These are phyloP conservation scores for Meira nashicola DNA, from an alignment of 1,284 basidiomycete genomes.

Conservation along the genomic window DNA sequence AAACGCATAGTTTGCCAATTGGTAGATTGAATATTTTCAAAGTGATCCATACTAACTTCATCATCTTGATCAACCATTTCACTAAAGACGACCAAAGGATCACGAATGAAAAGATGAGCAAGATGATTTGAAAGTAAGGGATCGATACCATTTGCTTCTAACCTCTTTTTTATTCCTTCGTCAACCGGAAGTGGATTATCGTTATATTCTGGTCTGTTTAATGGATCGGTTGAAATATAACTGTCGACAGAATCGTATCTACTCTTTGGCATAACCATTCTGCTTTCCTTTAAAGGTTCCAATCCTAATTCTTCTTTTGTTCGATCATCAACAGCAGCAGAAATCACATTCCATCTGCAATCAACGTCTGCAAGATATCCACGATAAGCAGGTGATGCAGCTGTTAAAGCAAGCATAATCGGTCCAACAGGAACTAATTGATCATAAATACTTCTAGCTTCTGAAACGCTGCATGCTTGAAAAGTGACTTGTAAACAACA, in stretches of 20 bases:
- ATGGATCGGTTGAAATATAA: slow-evolving; percentile 82
- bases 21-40: slow-evolving; percentile 98
- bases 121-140: slow-evolving; percentile 82
- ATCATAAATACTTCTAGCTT: slow-evolving; percentile 90
- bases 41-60: slow-evolving; percentile 80
- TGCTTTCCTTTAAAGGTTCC: slow-evolving; percentile 43
- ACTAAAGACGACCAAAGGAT: slow-evolving; percentile 90
- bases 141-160: slow-evolving; percentile 65
- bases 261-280: slow-evolving; percentile 14
- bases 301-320: slow-evolving; percentile 88
- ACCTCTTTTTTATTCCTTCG: slow-evolving; percentile 55
- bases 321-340: slow-evolving; percentile 92
- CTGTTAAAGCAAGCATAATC: slow-evolving; percentile 90
- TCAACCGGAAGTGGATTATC: slow-evolving; percentile 81
- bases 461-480: slow-evolving; percentile 86
- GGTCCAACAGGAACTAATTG: slow-evolving; percentile 88
- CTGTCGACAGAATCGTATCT: slow-evolving; percentile 93
- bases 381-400: slow-evolving; percentile 87
- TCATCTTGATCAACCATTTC: slow-evolving; percentile 93
- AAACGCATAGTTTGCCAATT: slow-evolving; percentile 99
- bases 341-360: slow-evolving; percentile 96
- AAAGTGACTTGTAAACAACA: slow-evolving; percentile 97
- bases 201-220: slow-evolving; percentile 86
- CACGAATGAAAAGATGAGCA: slow-evolving; percentile 93
- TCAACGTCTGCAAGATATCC: slow-evolving; percentile 95